phyloP scores from a whole-genome alignment of 495 filamentous ascomycete genomes.

The Hypoxylon subgilvum region DNA sequence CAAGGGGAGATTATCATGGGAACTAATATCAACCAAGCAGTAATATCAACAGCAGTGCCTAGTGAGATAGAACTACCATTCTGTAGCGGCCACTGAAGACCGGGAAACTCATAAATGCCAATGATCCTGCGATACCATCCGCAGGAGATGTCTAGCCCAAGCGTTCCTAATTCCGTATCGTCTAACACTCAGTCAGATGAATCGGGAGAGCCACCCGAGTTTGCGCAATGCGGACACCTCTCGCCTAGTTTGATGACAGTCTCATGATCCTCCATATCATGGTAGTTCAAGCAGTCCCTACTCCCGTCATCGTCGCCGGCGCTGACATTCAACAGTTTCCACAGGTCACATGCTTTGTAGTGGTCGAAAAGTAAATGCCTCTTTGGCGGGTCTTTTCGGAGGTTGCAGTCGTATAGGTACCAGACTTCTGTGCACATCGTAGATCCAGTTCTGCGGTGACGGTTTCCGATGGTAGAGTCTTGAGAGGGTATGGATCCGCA shows the following conservation, averaged over 20 bases:
- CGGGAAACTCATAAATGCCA: too few relatives aligned
- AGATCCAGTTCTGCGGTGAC: not conserved
- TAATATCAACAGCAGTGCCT: too few relatives aligned
- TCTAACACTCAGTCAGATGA: conserved; percentile 5
- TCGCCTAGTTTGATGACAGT: conserved; percentile 7
- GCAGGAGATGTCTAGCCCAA: not conserved
- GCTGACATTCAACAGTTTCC: not conserved
- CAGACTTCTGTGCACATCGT: conserved; percentile 20
- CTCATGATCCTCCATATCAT: conserved; percentile 1
- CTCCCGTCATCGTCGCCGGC: conserved; percentile 5
- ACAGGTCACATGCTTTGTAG: conserved; percentile 9
- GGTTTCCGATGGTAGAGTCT: not conserved
- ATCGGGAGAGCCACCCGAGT: conserved; percentile 15
- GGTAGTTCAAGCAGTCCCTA: not conserved
- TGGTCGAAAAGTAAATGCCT: conserved; percentile 17
- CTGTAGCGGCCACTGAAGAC: too few relatives aligned
- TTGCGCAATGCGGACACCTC: conserved; percentile 18
- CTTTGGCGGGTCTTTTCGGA: conserved; percentile 2
- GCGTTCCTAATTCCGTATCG: not conserved
- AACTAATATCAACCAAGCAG: too few relatives aligned
- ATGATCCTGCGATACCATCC: not conserved
- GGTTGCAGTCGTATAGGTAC: conserved; percentile 17
- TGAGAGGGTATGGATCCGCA: not conserved
- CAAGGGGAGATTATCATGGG: too few relatives aligned
- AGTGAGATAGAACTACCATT: too few relatives aligned